These are phyloP conservation scores for Blastobotrys mokoenaii DNA, from an alignment of 805 yeast genomes.

Conservation along the genomic window DNA sequence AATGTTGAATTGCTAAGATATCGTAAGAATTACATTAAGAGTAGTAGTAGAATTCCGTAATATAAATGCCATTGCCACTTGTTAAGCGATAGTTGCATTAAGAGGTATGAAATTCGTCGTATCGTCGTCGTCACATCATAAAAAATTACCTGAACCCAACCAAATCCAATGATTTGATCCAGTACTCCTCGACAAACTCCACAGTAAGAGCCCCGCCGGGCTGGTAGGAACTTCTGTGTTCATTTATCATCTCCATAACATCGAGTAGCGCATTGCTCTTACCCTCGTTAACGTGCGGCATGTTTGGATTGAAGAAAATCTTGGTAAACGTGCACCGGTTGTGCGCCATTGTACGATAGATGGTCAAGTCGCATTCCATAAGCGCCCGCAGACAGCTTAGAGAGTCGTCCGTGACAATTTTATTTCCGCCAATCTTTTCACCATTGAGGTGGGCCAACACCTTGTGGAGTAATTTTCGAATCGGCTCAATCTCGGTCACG, in stretches of 20 bases:
- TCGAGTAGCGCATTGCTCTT: not conserved
- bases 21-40: too few relatives aligned
- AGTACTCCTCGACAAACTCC: not conserved
- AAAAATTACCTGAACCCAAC: slow-evolving; percentile 6
- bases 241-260: not conserved
- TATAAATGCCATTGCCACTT: too few relatives aligned
- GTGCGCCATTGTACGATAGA: not conserved
- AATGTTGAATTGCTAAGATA: too few relatives aligned
- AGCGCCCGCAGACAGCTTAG: too few relatives aligned
- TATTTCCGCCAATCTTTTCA: not conserved
- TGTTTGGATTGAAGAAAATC: not conserved
- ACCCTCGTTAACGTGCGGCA: not conserved
- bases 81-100: too few relatives aligned
- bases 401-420: not conserved
- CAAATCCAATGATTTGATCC: not conserved
- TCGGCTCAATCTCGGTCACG: not conserved
- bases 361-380: too few relatives aligned
- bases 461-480: not conserved
- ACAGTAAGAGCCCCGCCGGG: not conserved
- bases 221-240: not conserved
- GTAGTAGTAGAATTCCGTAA: too few relatives aligned
- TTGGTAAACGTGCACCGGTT: not conserved
- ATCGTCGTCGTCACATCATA: not conserved
- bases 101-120: too few relatives aligned
- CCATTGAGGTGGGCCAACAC: not conserved